Conservation (phyloP, 305 asterid species). For the Lippia alba region DNA sequence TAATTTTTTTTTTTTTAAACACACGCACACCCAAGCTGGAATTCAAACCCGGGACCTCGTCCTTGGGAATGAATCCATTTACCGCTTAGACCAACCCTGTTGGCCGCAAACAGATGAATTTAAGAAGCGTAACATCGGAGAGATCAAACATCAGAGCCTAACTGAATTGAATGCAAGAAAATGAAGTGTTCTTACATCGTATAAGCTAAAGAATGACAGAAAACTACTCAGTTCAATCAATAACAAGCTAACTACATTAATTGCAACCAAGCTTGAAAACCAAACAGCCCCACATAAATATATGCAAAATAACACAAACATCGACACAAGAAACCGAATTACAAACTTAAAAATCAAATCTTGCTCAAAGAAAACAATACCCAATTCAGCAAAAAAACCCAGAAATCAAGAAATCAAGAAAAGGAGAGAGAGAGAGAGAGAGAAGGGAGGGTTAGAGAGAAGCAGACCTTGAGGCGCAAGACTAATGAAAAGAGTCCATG, state of each 20-base stretch:
- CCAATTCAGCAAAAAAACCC: constrained; percentile 30
- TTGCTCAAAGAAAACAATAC: constrained; percentile 1
- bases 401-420: background rate
- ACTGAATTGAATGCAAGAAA: background rate
- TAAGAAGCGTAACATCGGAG: background rate
- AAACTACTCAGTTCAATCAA: constrained; percentile 18
- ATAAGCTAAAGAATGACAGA: background rate
- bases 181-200: constrained; percentile 1
- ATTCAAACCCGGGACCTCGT: no score
- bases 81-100: no score
- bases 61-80: no score
- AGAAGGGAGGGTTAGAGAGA: constrained; percentile 32
- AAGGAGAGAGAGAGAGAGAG: background rate
- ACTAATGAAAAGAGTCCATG: constrained; percentile 46
- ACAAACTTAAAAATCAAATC: constrained; percentile 28
- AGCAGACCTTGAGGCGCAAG: constrained; percentile 47
- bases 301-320: background rate
- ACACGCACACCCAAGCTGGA: no score
- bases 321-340: background rate
- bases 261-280: background rate
- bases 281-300: background rate
- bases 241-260: background rate
- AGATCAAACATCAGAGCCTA: constrained; percentile 2
- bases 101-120: background rate
- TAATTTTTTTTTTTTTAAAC: no score